phyloP scores from a whole-genome alignment of 257 asterid species.

The Nicotiana paniculata region DNA sequence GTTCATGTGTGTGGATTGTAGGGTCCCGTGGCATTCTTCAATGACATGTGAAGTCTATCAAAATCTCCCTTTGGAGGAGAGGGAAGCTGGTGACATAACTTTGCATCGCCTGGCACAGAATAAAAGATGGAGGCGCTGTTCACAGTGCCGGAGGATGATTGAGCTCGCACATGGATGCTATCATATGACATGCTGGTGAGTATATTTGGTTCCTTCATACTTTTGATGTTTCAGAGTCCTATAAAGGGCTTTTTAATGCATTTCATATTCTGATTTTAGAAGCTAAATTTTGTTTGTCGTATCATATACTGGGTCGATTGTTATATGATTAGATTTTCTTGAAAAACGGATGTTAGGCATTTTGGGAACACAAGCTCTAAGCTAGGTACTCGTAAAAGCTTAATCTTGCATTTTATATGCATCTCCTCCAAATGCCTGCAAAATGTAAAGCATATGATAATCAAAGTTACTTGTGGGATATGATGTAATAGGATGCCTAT shows the following conservation, averaged over 20 bases:
- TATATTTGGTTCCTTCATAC: background rate
- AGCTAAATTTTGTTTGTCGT: background rate
- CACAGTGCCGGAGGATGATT: slow-evolving; percentile 58
- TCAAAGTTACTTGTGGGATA: background rate
- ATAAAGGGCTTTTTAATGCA: background rate
- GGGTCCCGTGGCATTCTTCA: slow-evolving; percentile 85
- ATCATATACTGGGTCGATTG: background rate
- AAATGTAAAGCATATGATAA: background rate
- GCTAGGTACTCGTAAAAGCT: background rate
- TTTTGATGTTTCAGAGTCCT: background rate
- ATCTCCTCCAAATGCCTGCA: background rate
- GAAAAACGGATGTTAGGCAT: background rate
- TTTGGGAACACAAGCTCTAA: background rate
- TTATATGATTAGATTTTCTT: background rate
- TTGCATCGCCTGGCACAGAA: slow-evolving; percentile 42
- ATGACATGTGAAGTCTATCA: slow-evolving; percentile 77
- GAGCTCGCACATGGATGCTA: slow-evolving; percentile 69
- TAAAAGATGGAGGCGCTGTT: slow-evolving; percentile 68
- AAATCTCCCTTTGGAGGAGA: slow-evolving; percentile 54
- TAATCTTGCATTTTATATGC: background rate
- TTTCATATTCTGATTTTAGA: background rate
- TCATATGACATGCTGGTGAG: slow-evolving; percentile 83
- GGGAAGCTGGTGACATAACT: slow-evolving; percentile 47
- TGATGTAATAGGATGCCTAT: background rate
- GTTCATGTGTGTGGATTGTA: slow-evolving; percentile 67